A percentile compares a stretch with the other conserved stretches of the same genome.
Conservation (phyloP, 179 eudicot species). For the Corrigiola litoralis region DNA sequence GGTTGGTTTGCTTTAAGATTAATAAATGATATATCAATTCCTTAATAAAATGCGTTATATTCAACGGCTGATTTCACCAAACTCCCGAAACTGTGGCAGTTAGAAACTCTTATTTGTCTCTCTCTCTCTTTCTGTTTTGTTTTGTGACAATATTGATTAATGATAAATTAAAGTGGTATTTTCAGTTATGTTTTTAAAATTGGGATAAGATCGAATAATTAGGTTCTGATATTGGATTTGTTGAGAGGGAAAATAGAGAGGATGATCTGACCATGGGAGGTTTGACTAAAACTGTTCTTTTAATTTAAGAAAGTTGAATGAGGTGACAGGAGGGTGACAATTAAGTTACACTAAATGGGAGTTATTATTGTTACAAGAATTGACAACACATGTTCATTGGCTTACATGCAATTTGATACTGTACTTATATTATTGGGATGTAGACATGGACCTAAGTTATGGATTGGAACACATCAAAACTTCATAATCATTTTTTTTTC, state of each 20-base stretch:
- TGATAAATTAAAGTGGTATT: background rate
- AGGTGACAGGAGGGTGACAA: background rate
- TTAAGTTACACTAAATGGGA: background rate
- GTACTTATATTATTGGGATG: too few species aligned
- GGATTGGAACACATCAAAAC: background rate
- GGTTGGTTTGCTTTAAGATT: conserved; percentile 1
- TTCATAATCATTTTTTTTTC: background rate
- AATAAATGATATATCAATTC: background rate
- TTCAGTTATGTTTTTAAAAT: background rate
- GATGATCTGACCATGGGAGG: background rate
- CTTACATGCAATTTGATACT: too few species aligned
- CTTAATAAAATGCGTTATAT: conserved; percentile 16
- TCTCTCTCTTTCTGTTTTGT: background rate
- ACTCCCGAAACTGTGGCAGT: conserved; percentile 36
- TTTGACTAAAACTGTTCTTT: background rate
- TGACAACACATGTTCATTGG: background rate
- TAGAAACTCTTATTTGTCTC: conserved; percentile 23
- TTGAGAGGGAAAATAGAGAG: background rate
- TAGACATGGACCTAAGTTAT: background rate
- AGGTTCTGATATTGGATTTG: conserved; percentile 12
- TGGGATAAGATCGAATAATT: background rate
- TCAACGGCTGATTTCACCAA: conserved; percentile 29
- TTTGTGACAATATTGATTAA: background rate
- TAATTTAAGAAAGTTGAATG: background rate
- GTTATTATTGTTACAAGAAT: background rate